Base-by-base conservation (phyloP, 768 basidiomycete genomes). In the Royoungia palumana region DNA sequence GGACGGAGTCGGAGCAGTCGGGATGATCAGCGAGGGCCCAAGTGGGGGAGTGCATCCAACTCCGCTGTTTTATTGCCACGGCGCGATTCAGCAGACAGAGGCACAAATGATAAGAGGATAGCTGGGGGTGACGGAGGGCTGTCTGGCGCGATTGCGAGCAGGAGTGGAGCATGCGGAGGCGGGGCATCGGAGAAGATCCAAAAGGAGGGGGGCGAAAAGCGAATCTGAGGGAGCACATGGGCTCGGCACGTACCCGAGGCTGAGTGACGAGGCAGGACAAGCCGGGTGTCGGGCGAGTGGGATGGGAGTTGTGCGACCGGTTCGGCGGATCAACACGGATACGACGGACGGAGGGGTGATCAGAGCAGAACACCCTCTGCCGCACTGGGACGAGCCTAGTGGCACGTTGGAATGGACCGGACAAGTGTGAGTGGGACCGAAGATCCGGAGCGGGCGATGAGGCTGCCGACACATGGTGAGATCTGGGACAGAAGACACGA, bases 141-240 rank as follows among this genome's bases (percentile, higher is more conserved):
- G 25, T 41, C 36, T 47, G 46, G 38, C 34, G 37, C 37, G 40
- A 45, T 42, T 47, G 50, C 35, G 12, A 35, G 24, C 3, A 17
- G 10, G 46, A 36, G 49, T 38, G 30, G 50, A 19, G 28, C 25
- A 24, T 41, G 61, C 51, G 57, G 61, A 63, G 49, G 53, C 25
- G 55, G 58, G 52, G 49, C 41, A 51, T 22, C 38, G 22, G 41
- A 48, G 62, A 64, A 66, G 63, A 64, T 64, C 61, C 58, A 44
- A 22, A 30, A 51, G 38, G 43, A 47, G 45, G 30, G 0, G 32
- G 12, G 44, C 17, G 39, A 40, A 56, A 52, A 62, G 59, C 55
- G 62, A 66, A 66, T 64, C 62, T 64, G 49, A 42, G 44, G 8
- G 50, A 32, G 41, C 65, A 65, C 62, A 63, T 66, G 62, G 63